Conservation (phyloP, 176 grass and related monocot genomes). For the Dactylis glomerata region DNA sequence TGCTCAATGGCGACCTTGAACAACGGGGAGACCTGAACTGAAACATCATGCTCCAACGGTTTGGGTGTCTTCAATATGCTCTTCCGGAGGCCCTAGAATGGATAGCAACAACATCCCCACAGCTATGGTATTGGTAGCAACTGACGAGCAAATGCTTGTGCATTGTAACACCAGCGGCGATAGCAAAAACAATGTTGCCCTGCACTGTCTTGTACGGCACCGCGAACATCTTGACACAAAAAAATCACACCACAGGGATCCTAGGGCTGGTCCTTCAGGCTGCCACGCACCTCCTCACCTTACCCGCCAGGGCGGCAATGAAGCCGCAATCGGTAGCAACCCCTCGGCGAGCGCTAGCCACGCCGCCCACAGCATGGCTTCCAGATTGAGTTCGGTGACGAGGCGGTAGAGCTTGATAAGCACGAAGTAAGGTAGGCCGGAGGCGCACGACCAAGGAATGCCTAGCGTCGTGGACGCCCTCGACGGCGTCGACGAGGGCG, state of each 20-base stretch:
- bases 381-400: neutral
- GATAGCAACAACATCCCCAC: conserved; percentile 69
- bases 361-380: neutral
- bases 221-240: too few species aligned
- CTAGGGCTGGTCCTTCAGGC: too few species aligned
- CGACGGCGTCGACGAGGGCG: neutral
- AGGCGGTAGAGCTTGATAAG: neutral
- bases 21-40: conserved; percentile 73
- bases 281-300: neutral
- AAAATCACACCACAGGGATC: too few species aligned
- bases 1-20: conserved; percentile 74
- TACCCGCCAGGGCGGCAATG: neutral
- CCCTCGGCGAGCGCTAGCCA: neutral
- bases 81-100: conserved; percentile 48
- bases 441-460: neutral
- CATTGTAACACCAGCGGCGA: conserved; percentile 44
- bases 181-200: conserved; percentile 70
- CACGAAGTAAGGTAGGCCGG: too few species aligned
- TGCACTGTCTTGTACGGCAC: neutral
- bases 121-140: conserved; percentile 39
- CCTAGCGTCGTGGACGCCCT: neutral
- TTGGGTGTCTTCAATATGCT: conserved; percentile 70
- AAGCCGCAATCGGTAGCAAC: neutral
- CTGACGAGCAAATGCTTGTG: conserved; percentile 62
- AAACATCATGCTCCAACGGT: conserved; percentile 74